Conservation (phyloP, 495 filamentous ascomycete species). For the Talaromyces borbonicus region DNA sequence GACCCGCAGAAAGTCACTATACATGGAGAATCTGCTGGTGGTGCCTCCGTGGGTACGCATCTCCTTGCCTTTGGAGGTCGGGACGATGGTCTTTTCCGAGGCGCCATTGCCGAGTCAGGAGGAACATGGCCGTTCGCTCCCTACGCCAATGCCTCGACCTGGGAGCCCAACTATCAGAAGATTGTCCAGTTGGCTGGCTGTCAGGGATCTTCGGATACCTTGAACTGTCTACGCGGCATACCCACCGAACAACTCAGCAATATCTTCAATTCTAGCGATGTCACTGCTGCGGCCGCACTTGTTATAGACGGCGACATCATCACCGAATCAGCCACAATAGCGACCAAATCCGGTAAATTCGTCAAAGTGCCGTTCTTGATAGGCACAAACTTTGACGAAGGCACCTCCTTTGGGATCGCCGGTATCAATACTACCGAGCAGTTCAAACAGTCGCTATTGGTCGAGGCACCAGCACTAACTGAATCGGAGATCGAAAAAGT, state of each 20-base stretch:
- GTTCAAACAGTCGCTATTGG: conserved; percentile 16
- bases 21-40: conserved; percentile 52
- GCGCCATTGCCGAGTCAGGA: conserved; percentile 41
- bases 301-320: conserved; percentile 45
- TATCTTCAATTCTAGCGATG: conserved; percentile 21
- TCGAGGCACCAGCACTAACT: not conserved
- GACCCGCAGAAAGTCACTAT: conserved; percentile 51
- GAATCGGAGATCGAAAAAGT: conserved; percentile 9
- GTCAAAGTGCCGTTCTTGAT: conserved; percentile 37
- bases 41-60: conserved; percentile 36
- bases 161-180: conserved; percentile 24
- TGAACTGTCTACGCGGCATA: conserved; percentile 26
- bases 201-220: conserved; percentile 15
- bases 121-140: conserved; percentile 16
- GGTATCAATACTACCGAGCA: conserved; percentile 37
- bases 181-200: conserved; percentile 24
- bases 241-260: conserved; percentile 23
- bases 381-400: conserved; percentile 44
- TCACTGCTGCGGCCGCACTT: conserved; percentile 25
- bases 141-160: conserved; percentile 20
- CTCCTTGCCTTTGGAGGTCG: conserved; percentile 32
- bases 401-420: conserved; percentile 33
- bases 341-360: conserved; percentile 27
- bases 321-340: conserved; percentile 19
- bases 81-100: conserved; percentile 42